phyloP scores from a whole-genome alignment of 345 rosid species.

The Arabidopsis arenosa region DNA sequence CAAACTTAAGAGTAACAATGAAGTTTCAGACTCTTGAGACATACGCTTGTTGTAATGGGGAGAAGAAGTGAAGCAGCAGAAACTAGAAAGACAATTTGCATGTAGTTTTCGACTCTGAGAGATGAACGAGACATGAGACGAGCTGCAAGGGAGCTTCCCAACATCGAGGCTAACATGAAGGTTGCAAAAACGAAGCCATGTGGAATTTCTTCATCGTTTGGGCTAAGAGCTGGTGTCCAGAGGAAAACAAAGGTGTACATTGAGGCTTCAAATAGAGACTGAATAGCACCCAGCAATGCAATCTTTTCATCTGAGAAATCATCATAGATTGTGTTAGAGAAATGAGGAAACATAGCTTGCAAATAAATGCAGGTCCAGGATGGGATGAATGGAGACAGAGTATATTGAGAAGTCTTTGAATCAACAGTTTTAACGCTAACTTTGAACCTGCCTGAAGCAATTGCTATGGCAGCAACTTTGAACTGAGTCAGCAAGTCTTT shows the following conservation, averaged over 20 bases:
- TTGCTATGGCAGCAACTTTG: slow-evolving; percentile 88
- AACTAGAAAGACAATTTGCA: slow-evolving; percentile 82
- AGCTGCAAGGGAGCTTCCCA: slow-evolving; percentile 97
- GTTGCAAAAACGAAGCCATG: slow-evolving; percentile 98
- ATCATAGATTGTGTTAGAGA: slow-evolving; percentile 14
- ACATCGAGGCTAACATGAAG: slow-evolving; percentile 95
- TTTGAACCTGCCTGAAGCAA: slow-evolving; percentile 82
- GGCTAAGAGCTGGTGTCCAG: slow-evolving; percentile 97
- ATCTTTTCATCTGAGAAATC: slow-evolving; percentile 81
- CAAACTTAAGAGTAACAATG: slow-evolving; percentile 7
- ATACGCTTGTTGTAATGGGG: slow-evolving; percentile 79
- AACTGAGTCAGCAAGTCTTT: slow-evolving; percentile 89
- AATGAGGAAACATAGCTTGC: slow-evolving; percentile 19
- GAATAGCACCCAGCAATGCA: slow-evolving; percentile 94
- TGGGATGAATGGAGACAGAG: background rate
- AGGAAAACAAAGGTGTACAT: slow-evolving; percentile 99
- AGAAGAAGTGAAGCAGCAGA: slow-evolving; percentile 79
- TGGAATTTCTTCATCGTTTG: slow-evolving; percentile 89
- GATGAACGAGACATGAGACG: slow-evolving; percentile 79
- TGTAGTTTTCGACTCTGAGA: slow-evolving; percentile 81
- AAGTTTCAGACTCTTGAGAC: slow-evolving; percentile 18
- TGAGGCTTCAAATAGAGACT: slow-evolving; percentile 95
- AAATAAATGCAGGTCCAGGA: slow-evolving; percentile 18
- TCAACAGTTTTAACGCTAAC: slow-evolving; percentile 9
- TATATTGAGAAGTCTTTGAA: background rate